A percentile compares a stretch with the other conserved stretches of the same genome.
These are phyloP conservation scores for Ceratocystis eucalypticola DNA, from an alignment of 2,329 filamentous ascomycete genomes.

Conservation along the genomic window DNA sequence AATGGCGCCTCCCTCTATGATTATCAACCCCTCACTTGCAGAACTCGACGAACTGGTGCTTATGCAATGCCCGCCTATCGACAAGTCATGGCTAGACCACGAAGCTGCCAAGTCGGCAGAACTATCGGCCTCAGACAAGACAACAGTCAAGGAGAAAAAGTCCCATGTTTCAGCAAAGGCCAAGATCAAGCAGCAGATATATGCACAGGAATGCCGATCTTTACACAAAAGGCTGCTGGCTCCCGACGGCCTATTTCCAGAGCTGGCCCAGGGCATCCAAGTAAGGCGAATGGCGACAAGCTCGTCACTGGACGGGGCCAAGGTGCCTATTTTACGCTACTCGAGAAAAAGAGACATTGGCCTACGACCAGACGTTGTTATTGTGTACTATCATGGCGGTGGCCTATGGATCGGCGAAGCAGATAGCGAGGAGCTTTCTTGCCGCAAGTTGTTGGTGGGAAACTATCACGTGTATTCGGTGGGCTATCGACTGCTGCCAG, in stretches of 20 bases:
- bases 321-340: constrained; percentile 30
- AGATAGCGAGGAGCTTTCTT: constrained; percentile 37
- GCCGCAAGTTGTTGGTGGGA: constrained; percentile 28
- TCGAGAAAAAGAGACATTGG: constrained; percentile 20
- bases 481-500: constrained; percentile 34
- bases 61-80: constrained; percentile 27
- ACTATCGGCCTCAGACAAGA: constrained; percentile 21
- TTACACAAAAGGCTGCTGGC: constrained; percentile 28
- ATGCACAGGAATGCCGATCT: constrained; percentile 30
- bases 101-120: constrained; percentile 25
- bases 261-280: constrained; percentile 27
- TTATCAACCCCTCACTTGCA: constrained; percentile 15
- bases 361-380: constrained; percentile 22
- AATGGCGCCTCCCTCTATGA: constrained; percentile 16
- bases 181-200: constrained; percentile 28
- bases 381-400: constrained; percentile 38
- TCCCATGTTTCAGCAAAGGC: constrained; percentile 19
- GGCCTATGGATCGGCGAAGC: constrained; percentile 35
- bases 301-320: constrained; percentile 26
- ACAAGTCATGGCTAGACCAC: constrained; percentile 31
- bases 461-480: constrained; percentile 31
- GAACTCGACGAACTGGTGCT: constrained; percentile 24
- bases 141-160: constrained; percentile 24
- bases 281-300: constrained; percentile 24
- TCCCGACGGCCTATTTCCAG: constrained; percentile 27